A percentile compares a stretch with the other conserved stretches of the same genome.
These are phyloP conservation scores for Claviceps monticola DNA, from an alignment of 2,329 filamentous ascomycete species.

Conservation along the genomic window DNA sequence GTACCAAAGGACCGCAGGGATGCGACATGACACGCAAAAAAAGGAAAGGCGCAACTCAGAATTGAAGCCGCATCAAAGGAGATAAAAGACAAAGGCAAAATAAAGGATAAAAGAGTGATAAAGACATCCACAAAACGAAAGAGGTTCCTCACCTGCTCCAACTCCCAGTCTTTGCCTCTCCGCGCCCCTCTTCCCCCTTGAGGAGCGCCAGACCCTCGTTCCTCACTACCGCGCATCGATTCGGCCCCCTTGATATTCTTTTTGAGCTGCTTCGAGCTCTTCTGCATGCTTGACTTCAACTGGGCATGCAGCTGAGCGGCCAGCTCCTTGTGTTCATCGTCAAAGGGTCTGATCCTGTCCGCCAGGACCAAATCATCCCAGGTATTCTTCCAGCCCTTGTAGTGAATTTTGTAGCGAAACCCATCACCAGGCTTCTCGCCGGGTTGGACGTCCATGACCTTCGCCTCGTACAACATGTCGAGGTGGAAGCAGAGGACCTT, in stretches of 20 bases:
- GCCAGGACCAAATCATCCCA: slow-evolving; percentile 98
- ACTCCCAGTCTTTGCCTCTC: slow-evolving; percentile 64
- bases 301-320: slow-evolving; percentile 60
- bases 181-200: slow-evolving; percentile 55
- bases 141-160: slow-evolving; percentile 54
- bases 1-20: no score
- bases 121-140: slow-evolving; percentile 6
- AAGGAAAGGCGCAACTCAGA: no score
- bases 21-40: no score
- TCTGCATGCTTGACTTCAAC: slow-evolving; percentile 44
- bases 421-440: slow-evolving; percentile 56
- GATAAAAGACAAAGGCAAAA: neutral
- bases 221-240: slow-evolving; percentile 59
- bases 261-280: slow-evolving; percentile 39
- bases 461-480: slow-evolving; percentile 94
- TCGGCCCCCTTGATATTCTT: slow-evolving; percentile 28
- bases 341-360: slow-evolving; percentile 88
- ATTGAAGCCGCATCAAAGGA: no score
- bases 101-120: neutral
- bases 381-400: slow-evolving; percentile 99
- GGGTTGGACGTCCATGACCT: slow-evolving; percentile 66
- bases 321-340: slow-evolving; percentile 86
- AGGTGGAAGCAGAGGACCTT: slow-evolving; percentile 94
- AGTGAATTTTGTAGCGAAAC: slow-evolving; percentile 86
- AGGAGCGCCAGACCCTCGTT: slow-evolving; percentile 49